Percentiles rank a stretch among this genome's conserved stretches.
Conservation (phyloP, 441 rosid genomes). For the Kokia cookei region DNA sequence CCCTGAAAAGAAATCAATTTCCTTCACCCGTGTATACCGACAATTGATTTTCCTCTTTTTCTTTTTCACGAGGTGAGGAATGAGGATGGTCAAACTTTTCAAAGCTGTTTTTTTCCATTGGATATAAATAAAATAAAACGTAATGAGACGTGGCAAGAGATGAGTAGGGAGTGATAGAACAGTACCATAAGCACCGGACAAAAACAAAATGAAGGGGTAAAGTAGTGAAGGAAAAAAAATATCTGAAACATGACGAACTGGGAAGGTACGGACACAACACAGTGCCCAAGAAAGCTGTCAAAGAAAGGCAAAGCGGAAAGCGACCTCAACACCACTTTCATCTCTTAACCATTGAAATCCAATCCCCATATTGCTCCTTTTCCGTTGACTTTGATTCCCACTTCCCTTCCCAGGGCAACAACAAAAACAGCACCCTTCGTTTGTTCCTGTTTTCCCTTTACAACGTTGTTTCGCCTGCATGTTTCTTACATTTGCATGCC, state of each 20-base stretch:
- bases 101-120: too few species aligned
- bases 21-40: background rate
- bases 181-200: background rate
- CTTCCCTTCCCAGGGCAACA: background rate
- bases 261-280: background rate
- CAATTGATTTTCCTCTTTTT: background rate
- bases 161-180: background rate
- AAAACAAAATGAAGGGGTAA: background rate
- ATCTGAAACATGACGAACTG: background rate
- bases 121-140: background rate
- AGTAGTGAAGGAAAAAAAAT: background rate
- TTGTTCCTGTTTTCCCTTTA: background rate
- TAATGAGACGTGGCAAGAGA: background rate
- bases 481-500: background rate
- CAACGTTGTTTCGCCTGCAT: background rate
- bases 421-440: background rate
- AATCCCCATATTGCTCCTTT: background rate
- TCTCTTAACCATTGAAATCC: background rate
- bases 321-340: background rate
- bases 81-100: background rate
- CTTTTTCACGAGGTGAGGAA: too few species aligned
- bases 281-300: background rate
- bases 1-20: background rate
- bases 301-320: background rate
- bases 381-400: background rate